phyloP scores from a whole-genome alignment of 2,329 filamentous ascomycete species.

The Ophiocordyceps polyrhachis-furcata region DNA sequence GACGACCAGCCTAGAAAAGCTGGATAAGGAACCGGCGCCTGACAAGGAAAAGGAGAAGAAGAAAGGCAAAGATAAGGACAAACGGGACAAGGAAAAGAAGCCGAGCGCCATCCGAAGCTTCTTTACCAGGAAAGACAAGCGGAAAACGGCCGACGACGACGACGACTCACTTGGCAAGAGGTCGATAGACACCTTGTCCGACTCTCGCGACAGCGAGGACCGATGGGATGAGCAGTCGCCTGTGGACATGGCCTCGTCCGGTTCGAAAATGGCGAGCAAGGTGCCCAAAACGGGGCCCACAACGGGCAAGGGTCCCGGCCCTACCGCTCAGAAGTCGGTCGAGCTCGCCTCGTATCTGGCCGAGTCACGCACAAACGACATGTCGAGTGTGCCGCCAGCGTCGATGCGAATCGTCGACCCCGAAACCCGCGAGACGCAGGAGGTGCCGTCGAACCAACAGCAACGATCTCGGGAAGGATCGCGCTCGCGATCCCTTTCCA shows the following conservation, averaged over 20 bases:
- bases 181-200: constrained; percentile 35
- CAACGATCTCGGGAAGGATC: constrained; percentile 9
- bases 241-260: constrained; percentile 21
- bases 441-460: constrained; percentile 14
- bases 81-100: constrained; percentile 52
- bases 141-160: constrained; percentile 35
- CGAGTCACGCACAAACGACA: constrained; percentile 29
- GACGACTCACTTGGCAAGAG: constrained; percentile 43
- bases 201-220: constrained; percentile 25
- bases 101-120: constrained; percentile 37
- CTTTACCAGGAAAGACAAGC: constrained; percentile 45
- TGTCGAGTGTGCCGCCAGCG: constrained; percentile 35
- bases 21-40: constrained; percentile 31
- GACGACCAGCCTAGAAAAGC: constrained; percentile 55
- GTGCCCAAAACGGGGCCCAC: constrained; percentile 44
- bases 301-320: constrained; percentile 17
- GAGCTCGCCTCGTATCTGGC: constrained; percentile 24
- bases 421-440: constrained; percentile 24
- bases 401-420: constrained; percentile 41
- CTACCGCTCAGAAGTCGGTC: constrained; percentile 13
- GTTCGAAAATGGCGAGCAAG: constrained; percentile 44
- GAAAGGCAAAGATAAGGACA: constrained; percentile 55
- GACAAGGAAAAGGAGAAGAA: constrained; percentile 51
- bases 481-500: constrained; percentile 12
- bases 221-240: constrained; percentile 22